Base-by-base conservation (phyloP, 106 monocot species). In the Dioscorea dumetorum region DNA sequence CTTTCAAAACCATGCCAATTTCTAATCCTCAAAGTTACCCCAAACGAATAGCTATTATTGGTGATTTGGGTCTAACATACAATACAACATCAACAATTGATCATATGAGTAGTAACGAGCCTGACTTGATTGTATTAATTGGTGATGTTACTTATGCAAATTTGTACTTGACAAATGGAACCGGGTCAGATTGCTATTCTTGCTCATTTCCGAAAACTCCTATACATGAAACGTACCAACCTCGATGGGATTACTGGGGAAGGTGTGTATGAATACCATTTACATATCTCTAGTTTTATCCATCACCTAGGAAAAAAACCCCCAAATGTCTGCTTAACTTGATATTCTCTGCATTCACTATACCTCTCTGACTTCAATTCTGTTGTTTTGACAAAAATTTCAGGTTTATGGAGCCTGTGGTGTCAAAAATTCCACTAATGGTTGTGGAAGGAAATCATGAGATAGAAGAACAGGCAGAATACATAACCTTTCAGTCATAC, bases 181-280 rank as follows among this genome's bases (percentile, higher is more conserved):
- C 85, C 24, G 91, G 94, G 0, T 75, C 94, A 62, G 85, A 88
- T 24, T 94, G 94, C 67, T 94, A 94, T 66, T 80, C 85, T 73
- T 94, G 94, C 24, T 61, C 84, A 21, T 94, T 94, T 72, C 62
- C 79, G 0, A 11, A 85, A 10, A 85, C 94, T 15, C 94, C 87
- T 6, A 91, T 94, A 70, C 94, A 94, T 62, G 91, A 94, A 69
- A 87, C 85, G 10, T 94, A 91, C 48, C 94, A 94, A 56, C 91
- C 94, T 50, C 84, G 94, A 2, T 94, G 94, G 94, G 94, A 94
- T 57, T 91, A 85, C 58, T 94, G 91, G 94, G 90, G 91, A 76
- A 87, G 94, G 88, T 91, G 22, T 56, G 20, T 6, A 41, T 41
- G 6, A 41, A 8, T 41, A 41, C 10, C 41, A 41, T 41, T 41